Evolutionary conservation across 768 basidiomycete species (phyloP), one percentile per base, ranked within the genome.

Genomic region (Tricholoma terreum): DNA sequence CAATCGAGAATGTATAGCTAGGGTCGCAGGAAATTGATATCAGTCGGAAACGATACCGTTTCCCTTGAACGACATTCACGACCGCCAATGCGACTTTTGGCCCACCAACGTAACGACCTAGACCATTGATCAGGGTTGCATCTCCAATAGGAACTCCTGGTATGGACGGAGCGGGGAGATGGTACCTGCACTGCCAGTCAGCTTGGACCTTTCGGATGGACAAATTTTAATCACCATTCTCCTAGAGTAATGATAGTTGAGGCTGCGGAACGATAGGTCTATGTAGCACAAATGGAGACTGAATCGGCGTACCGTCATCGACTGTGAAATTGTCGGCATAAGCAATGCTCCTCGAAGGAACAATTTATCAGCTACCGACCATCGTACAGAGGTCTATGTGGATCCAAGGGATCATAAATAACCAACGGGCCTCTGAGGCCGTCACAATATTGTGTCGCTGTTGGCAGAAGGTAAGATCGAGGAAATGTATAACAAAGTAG

Each of bases 1-100:
- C 61, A 35, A 57, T 58, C 3, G 60, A 59, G 36, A 57, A 59
- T 12, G 58, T 60, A 61, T 69, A 76, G 69, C 55, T 69, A 64
- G 56, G 69, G 43, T 76, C 76, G 66, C 80, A 80, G 10, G 76
- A 71, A 55, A 77, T 73, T 59, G 54, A 67, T 48, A 84, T 56
- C 5, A 84, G 22, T 3, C 81, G 79, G 64, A 83, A 74, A 22
- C 82, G 78, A 58, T 82, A 83, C 10, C 79, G 69, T 48, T 69
- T 67, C 15, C 69, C 71, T 0, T 43, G 60, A 12, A 61, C 40
- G 34, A 83, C 77, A 46, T 72, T 71, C 58, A 75, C 69, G 24
- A 78, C 67, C 1, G 73, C 65, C n/a, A 75, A 64, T 2, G 67
- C 49, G n/a, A 67, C 65, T 8, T 42, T 34, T n/a, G 75, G 72